phyloP scores from a whole-genome alignment of 1,284 basidiomycete species.

The Melampsora larici-populina region DNA sequence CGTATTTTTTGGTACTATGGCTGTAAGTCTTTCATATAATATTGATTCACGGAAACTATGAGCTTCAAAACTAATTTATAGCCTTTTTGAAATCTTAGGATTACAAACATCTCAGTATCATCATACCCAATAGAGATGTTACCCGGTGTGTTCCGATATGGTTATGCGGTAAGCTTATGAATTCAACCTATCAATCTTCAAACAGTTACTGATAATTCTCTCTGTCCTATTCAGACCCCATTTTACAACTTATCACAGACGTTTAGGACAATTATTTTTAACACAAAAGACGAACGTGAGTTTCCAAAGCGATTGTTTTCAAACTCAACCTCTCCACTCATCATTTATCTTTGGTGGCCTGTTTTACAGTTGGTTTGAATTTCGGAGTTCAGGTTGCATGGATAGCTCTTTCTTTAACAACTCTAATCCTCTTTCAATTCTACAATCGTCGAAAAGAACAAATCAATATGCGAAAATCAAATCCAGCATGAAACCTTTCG shows the following conservation, averaged over 20 bases:
- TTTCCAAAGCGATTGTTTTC: not conserved
- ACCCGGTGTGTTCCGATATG: conserved; percentile 26
- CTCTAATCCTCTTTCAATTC: not conserved
- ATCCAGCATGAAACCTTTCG: too few relatives aligned
- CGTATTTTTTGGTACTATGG: conserved; percentile 37
- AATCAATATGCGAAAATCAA: too few relatives aligned
- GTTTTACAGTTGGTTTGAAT: conserved; percentile 19
- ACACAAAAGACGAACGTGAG: conserved; percentile 39
- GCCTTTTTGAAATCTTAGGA: conserved; percentile 9
- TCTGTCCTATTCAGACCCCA: conserved; percentile 14
- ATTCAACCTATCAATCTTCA: not conserved
- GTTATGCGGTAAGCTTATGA: conserved; percentile 12
- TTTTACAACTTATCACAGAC: conserved; percentile 24
- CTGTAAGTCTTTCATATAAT: conserved; percentile 13
- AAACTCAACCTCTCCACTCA: not conserved
- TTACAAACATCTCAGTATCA: conserved; percentile 32
- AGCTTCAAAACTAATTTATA: not conserved
- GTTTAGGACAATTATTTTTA: conserved; percentile 23
- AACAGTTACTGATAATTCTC: not conserved
- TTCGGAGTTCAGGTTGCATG: conserved; percentile 36
- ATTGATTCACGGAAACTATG: not conserved
- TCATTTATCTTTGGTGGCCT: not conserved
- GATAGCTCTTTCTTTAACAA: conserved; percentile 11
- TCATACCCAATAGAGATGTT: conserved; percentile 21
- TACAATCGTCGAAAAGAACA: not conserved